Evolutionary conservation across 352 stramenopile species (phyloP).

Genomic region (Aphanomyces astaci): DNA sequence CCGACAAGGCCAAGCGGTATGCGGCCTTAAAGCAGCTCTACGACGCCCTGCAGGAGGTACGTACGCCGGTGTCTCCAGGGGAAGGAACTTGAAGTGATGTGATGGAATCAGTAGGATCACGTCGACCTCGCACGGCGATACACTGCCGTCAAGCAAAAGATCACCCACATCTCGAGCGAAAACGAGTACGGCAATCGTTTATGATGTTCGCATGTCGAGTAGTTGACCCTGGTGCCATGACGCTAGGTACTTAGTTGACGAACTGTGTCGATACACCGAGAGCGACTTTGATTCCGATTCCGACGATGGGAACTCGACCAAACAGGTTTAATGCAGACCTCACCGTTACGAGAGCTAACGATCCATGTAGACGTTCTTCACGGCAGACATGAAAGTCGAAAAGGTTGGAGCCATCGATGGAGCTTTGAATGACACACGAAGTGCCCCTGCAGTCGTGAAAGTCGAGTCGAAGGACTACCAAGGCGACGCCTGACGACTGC

Average conservation of each 20-base stretch:
- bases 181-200: background rate
- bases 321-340: too few species aligned
- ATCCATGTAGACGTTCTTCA: background rate
- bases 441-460: background rate
- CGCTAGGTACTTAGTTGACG: conserved; percentile 19
- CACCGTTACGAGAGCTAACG: too few species aligned
- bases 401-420: background rate
- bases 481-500: too few species aligned
- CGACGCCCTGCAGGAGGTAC: conserved; percentile 4
- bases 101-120: conserved; percentile 13
- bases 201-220: too few species aligned
- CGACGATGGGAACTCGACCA: background rate
- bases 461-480: background rate
- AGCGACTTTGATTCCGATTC: conserved; percentile 24
- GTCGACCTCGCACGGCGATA: conserved; percentile 20
- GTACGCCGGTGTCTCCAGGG: background rate
- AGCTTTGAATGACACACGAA: background rate
- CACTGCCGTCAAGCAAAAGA: conserved; percentile 11
- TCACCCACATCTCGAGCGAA: background rate
- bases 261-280: conserved; percentile 19
- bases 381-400: background rate
- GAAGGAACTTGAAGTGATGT: too few species aligned
- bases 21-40: conserved; percentile 6
- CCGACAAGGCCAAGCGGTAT: background rate
- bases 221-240: too few species aligned